Evolutionary conservation across 2,329 filamentous ascomycete genomes (phyloP).

Genomic region (Cladosporium phlei): DNA sequence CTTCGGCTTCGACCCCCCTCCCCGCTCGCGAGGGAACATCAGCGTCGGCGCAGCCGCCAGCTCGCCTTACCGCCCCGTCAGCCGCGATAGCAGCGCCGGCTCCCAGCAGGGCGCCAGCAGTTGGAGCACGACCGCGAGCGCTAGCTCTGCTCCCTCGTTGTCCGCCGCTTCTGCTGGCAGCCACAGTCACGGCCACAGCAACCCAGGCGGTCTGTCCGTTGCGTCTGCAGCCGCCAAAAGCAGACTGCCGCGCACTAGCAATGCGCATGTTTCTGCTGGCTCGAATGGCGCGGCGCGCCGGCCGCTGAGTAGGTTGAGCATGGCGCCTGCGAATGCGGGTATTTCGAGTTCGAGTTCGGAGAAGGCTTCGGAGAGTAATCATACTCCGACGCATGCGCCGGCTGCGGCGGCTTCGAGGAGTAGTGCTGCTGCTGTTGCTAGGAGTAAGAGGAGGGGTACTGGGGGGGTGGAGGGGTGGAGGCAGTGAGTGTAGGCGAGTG

Average conservation of each 20-base stretch:
- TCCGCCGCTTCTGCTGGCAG: background rate
- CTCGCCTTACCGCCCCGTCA: constrained; percentile 26
- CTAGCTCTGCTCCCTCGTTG: constrained; percentile 3
- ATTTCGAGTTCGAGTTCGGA: background rate
- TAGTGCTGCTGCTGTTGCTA: constrained; percentile 16
- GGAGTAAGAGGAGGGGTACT: constrained; percentile 19
- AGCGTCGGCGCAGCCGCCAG: constrained; percentile 10
- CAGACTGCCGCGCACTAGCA: constrained; percentile 22
- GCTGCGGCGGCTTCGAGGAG: constrained; percentile 16
- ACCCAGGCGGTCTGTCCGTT: too few relatives aligned
- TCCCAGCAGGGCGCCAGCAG: constrained; percentile 4
- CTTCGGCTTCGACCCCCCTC: constrained; percentile 18
- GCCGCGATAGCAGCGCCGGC: constrained; percentile 21
- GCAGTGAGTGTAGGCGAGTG: background rate
- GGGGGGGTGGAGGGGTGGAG: constrained; percentile 14
- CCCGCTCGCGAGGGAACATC: constrained; percentile 7
- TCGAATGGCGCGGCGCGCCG: constrained; percentile 1
- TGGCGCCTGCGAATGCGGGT: constrained; percentile 17
- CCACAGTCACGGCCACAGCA: too few relatives aligned
- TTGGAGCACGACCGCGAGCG: constrained; percentile 4
- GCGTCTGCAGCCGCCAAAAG: constrained; percentile 17
- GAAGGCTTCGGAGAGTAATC: too few relatives aligned
- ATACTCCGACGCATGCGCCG: constrained; percentile 28
- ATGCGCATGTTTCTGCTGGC: too few relatives aligned
- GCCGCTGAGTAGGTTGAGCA: constrained; percentile 23